Conservation (phyloP, 108 stramenopile genomes). For the Schizochytrium sp. region DNA sequence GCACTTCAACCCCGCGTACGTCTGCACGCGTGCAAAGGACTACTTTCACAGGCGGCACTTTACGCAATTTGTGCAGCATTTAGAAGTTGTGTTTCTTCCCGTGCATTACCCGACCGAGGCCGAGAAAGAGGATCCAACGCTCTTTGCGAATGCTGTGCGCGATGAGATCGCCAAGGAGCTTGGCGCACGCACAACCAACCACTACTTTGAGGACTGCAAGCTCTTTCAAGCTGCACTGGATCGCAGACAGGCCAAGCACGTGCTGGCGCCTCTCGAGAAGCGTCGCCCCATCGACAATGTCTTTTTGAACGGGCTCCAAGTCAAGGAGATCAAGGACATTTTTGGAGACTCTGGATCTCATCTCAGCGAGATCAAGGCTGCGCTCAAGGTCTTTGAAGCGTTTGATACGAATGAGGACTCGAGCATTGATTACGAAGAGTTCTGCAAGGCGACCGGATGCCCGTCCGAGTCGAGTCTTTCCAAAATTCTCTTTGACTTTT, state of each 20-base stretch:
- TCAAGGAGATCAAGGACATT: conserved; percentile 22
- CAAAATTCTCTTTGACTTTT: neutral
- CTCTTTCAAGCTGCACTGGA: conserved; percentile 39
- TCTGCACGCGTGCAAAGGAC: neutral
- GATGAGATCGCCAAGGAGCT: conserved; percentile 29
- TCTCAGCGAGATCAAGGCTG: conserved; percentile 27
- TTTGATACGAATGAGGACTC: conserved; percentile 31
- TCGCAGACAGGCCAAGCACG: conserved; percentile 26
- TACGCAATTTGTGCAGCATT: conserved; percentile 25
- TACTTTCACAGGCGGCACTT: neutral
- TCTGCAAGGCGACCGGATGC: neutral
- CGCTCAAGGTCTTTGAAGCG: conserved; percentile 29
- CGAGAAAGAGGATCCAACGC: conserved; percentile 22
- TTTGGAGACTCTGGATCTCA: conserved; percentile 31
- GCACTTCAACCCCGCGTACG: neutral
- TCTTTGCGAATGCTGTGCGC: conserved; percentile 30
- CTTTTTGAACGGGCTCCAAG: neutral
- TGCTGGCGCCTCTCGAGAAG: conserved; percentile 9
- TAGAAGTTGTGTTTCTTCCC: conserved; percentile 28
- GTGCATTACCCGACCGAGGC: conserved; percentile 31
- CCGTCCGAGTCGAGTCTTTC: neutral
- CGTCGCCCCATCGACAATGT: neutral
- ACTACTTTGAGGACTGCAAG: conserved; percentile 40
- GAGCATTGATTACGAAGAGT: conserved; percentile 29
- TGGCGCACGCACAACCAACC: conserved; percentile 33